Percentiles rank a stretch among this genome's conserved stretches.
phyloP scores from a whole-genome alignment of 208 protist genomes.

The Leishmania braziliensis region DNA sequence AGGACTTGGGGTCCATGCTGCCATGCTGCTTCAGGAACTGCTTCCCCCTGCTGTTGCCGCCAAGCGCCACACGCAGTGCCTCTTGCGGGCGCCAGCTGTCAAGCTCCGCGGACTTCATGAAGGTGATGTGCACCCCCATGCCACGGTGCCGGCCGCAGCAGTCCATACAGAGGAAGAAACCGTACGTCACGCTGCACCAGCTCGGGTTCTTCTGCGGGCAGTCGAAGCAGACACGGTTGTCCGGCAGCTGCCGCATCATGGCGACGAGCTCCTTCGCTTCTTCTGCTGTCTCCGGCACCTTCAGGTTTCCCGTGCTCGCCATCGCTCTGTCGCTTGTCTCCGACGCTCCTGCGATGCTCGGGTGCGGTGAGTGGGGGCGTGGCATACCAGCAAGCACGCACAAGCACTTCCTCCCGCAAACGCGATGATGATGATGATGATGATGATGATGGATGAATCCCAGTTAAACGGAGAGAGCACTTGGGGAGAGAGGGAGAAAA shows the following conservation, averaged over 20 bases:
- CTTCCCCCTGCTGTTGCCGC: slow-evolving; percentile 84
- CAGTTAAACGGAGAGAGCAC: neutral
- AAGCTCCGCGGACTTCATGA: slow-evolving; percentile 93
- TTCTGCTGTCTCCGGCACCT: slow-evolving; percentile 57
- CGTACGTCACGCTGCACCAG: slow-evolving; percentile 96
- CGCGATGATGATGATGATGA: neutral
- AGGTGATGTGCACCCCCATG: slow-evolving; percentile 96
- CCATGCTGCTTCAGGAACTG: slow-evolving; percentile 90
- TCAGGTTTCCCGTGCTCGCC: slow-evolving; percentile 14
- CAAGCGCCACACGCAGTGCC: slow-evolving; percentile 85
- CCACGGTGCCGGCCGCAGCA: slow-evolving; percentile 95
- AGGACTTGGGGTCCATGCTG: slow-evolving; percentile 61
- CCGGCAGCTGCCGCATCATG: slow-evolving; percentile 54
- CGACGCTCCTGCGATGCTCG: neutral
- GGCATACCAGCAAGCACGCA: neutral
- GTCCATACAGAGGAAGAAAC: slow-evolving; percentile 97
- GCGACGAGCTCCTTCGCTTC: slow-evolving; percentile 80
- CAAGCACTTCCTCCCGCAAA: neutral
- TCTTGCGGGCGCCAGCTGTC: slow-evolving; percentile 91
- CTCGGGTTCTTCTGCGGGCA: slow-evolving; percentile 95
- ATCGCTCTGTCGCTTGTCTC: slow-evolving; percentile 3
- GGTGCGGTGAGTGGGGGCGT: neutral
- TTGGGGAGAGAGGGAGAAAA: neutral
- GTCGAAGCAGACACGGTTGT: slow-evolving; percentile 96
- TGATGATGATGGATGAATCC: neutral